A percentile compares a stretch with the other conserved stretches of the same genome.
Evolutionary conservation across 441 rosid genomes (phyloP).

Genomic region (Biscutella laevigata): DNA sequence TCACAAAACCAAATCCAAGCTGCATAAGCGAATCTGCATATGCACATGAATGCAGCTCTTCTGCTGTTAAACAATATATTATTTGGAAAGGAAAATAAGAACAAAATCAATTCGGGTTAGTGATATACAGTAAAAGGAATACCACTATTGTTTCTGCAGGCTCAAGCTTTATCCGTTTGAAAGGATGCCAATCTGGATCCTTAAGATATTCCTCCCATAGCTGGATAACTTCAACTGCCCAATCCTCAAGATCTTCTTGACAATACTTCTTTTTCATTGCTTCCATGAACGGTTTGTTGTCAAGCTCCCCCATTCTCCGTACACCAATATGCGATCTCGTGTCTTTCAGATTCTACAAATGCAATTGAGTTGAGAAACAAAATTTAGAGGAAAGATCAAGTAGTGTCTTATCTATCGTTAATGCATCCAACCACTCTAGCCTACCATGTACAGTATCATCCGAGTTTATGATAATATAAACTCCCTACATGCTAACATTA

Average conservation of each 20-base stretch:
- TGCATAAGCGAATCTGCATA: background rate
- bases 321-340: conserved; percentile 43
- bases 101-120: background rate
- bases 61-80: background rate
- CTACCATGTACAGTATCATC: background rate
- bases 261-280: conserved; percentile 63
- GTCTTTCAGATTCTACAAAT: conserved; percentile 24
- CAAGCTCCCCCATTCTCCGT: conserved; percentile 96
- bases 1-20: conserved; percentile 1
- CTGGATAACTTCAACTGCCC: conserved; percentile 69
- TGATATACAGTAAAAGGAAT: conserved; percentile 12
- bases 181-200: conserved; percentile 97
- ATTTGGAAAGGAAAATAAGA: background rate
- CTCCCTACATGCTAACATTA: conserved; percentile 8
- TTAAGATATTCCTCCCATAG: conserved; percentile 88
- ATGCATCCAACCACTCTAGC: conserved; percentile 6
- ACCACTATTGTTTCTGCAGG: conserved; percentile 39
- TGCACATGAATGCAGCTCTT: background rate
- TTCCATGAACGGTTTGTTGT: conserved; percentile 56
- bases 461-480: background rate
- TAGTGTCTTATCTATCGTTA: background rate
- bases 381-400: background rate
- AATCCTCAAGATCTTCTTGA: conserved; percentile 66
- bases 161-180: conserved; percentile 41
- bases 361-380: background rate